Conservation (phyloP, 768 basidiomycete species). For the Neoboletus subvelutipes region DNA sequence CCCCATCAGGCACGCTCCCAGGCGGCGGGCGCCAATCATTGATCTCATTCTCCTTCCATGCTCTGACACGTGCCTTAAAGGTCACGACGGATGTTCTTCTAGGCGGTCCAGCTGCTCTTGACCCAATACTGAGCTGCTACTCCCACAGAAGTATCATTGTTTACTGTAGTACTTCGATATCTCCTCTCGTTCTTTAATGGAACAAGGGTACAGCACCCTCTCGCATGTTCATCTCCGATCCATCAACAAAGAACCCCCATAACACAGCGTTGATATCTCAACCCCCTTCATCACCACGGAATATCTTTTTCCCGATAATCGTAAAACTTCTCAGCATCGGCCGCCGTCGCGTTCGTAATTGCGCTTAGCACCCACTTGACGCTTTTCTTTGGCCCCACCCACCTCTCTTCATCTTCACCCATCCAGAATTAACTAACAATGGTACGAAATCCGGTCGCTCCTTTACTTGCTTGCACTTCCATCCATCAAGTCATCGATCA, state of each 20-base stretch:
- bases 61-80: background rate
- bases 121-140: background rate
- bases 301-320: background rate
- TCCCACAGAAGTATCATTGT: background rate
- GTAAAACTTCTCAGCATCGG: constrained; percentile 13
- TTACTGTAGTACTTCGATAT: background rate
- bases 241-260: background rate
- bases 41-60: background rate
- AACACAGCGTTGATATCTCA: background rate
- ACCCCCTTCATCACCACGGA: constrained; percentile 2
- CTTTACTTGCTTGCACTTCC: background rate
- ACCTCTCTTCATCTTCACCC: constrained; percentile 63
- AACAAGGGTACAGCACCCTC: background rate
- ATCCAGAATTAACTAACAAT: constrained; percentile 92
- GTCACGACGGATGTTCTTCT: background rate
- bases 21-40: constrained; percentile 15
- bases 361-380: constrained; percentile 19
- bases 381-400: constrained; percentile 30
- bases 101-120: background rate
- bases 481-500: background rate
- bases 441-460: background rate
- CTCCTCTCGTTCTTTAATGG: no score
- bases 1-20: constrained; percentile 7
- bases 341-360: background rate
- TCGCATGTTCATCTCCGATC: background rate